Percentiles rank a stretch among this genome's conserved stretches.
phyloP scores from a whole-genome alignment of 768 basidiomycete genomes.

The Phlebiopsis gigantea region DNA sequence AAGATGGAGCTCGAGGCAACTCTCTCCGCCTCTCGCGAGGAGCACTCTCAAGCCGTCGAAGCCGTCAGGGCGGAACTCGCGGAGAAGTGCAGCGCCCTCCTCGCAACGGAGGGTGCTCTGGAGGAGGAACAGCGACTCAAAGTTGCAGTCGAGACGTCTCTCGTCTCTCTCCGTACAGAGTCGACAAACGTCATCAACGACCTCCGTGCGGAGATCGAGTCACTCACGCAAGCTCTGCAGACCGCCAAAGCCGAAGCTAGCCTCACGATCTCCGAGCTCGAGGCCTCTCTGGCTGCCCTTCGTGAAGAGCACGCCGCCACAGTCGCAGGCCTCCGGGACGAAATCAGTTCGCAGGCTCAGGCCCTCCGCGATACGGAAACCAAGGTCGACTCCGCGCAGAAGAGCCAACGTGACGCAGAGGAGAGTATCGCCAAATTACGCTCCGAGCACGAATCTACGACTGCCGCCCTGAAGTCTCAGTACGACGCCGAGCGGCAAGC shows the following conservation, averaged over 20 bases:
- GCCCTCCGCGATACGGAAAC: not conserved
- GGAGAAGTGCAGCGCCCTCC: not conserved
- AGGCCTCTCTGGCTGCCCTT: not conserved
- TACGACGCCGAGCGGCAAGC: conserved; percentile 1
- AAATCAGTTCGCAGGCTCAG: not conserved
- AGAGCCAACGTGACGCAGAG: not conserved
- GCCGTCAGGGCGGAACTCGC: not conserved
- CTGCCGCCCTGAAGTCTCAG: not conserved
- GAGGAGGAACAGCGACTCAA: conserved; percentile 5
- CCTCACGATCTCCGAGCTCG: not conserved
- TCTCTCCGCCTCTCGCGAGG: not conserved
- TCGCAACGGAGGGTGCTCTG: not conserved
- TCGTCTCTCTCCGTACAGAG: not conserved
- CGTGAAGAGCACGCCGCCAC: not conserved
- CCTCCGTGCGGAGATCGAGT: not conserved
- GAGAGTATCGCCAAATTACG: not conserved
- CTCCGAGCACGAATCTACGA: not conserved
- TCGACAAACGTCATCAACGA: not conserved
- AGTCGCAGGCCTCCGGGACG: not conserved
- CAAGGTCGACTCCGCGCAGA: not conserved
- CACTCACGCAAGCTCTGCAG: not conserved
- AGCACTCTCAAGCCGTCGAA: not conserved
- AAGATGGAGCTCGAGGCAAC: not conserved
- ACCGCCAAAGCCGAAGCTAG: not conserved
- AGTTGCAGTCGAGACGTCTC: not conserved